Evolutionary conservation across 345 rosid genomes (phyloP), one percentile per base, ranked within the genome.

Genomic region (Gossypium raimondii): DNA sequence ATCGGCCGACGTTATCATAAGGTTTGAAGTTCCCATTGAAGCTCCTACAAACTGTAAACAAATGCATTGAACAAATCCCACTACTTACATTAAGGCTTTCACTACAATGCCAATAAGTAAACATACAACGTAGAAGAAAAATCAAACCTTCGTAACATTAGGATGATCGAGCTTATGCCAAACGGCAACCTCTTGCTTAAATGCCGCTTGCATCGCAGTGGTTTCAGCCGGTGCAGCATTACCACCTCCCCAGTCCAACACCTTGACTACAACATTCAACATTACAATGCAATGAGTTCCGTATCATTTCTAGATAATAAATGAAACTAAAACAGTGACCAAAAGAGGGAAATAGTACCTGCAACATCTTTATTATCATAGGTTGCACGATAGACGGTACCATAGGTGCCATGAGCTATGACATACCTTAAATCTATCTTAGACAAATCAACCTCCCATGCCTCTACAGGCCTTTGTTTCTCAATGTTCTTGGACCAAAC

Each of bases 81-180:
- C 24, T 51, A 64, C 59, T 59, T 55, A 51, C 11, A 20, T 61
- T 29, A 55, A 47, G 25, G 5, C 27, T 14, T 29, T 50, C 24
- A 29, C 41, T 18, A 53, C 41, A 50, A 53, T 55, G 48, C 58
- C 47, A 66, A 41, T 11, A 51, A 53, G 66, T 41, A 73, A 70
- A 61, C 14, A 52, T 13, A 2, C 34, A 55, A 73, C 48, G 67
- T 45, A 59, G 64, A 78, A 66, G 56, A 29, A 50, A 72, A 65
- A 43, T 57, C 57, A 82, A 10, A 95, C 99, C 80, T 86, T 89
- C 17, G 99, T 95, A 65, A 95, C 98, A 78, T 95, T 95, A 50
- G 89, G 93, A 85, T 95, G 96, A 80, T 86, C 76, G 52, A 95
- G 97, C 86, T 93, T 93, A 73, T 95, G 89, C 99, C 99, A 95